Evolutionary conservation across 208 protist species (phyloP).

Genomic region (Crithidia sp.): DNA sequence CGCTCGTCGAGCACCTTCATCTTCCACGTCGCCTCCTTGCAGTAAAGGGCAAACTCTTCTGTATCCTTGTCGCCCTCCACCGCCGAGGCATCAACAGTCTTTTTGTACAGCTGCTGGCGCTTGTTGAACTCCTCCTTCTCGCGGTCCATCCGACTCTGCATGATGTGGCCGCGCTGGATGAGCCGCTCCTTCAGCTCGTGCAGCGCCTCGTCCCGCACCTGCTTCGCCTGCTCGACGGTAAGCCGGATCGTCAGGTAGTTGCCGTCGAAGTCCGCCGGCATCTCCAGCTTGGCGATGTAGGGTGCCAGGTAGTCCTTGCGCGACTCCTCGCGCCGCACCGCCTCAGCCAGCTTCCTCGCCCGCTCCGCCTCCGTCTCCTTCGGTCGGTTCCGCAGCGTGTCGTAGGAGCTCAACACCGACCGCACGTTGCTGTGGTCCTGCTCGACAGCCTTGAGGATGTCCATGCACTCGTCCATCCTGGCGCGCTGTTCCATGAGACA

Average conservation of each 20-base stretch:
- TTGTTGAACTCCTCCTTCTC: constrained; percentile 88
- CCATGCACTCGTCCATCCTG: constrained; percentile 58
- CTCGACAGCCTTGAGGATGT: constrained; percentile 61
- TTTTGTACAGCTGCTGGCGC: constrained; percentile 78
- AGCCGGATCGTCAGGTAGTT: constrained; percentile 80
- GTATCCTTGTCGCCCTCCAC: constrained; percentile 75
- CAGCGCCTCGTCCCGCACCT: constrained; percentile 85
- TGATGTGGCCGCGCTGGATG: constrained; percentile 91
- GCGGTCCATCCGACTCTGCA: constrained; percentile 87
- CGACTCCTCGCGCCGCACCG: constrained; percentile 68
- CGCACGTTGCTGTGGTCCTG: constrained; percentile 48
- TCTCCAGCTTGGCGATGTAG: constrained; percentile 87
- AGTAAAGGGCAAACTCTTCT: constrained; percentile 86
- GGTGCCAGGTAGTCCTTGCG: constrained; percentile 90
- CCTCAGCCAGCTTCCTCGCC: constrained; percentile 71
- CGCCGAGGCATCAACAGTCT: constrained; percentile 63
- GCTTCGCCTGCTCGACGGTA: constrained; percentile 74
- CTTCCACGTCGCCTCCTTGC: constrained; percentile 90
- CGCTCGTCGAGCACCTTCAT: constrained; percentile 92
- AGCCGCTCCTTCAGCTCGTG: constrained; percentile 90
- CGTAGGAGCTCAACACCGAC: constrained; percentile 71
- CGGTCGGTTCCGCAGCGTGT: constrained; percentile 90
- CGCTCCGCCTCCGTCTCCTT: constrained; percentile 84
- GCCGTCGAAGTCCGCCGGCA: constrained; percentile 68
- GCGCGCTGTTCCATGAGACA: constrained; percentile 66